Percentiles rank a stretch among this genome's conserved stretches.
Evolutionary conservation across 2,329 filamentous ascomycete genomes (phyloP).

Genomic region (Lachnellula cervina): DNA sequence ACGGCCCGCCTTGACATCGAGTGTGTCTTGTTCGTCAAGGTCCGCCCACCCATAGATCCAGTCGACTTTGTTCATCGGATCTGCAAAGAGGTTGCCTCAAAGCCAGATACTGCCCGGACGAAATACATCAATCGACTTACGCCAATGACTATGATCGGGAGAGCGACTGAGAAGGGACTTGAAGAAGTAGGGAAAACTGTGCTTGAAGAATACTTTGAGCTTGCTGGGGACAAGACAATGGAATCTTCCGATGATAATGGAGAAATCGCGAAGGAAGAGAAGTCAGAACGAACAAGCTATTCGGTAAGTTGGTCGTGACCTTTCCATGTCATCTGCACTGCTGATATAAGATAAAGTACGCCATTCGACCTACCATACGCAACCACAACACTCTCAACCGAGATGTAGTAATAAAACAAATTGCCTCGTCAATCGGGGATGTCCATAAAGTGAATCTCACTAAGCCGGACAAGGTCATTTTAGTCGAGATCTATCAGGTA

Average conservation of each 20-base stretch:
- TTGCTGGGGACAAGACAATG: conserved; percentile 32
- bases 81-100: conserved; percentile 47
- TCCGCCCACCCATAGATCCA: conserved; percentile 50
- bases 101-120: conserved; percentile 42
- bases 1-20: conserved; percentile 53
- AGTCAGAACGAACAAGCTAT: conserved; percentile 10
- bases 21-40: conserved; percentile 60
- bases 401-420: conserved; percentile 63
- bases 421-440: conserved; percentile 46
- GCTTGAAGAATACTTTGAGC: conserved; percentile 55
- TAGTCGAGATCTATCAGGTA: conserved; percentile 79
- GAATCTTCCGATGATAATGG: conserved; percentile 5
- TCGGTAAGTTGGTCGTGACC: conserved; percentile 20
- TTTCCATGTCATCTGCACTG: not conserved
- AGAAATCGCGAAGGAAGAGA: conserved; percentile 1
- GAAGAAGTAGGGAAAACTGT: conserved; percentile 60
- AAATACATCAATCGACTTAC: conserved; percentile 59
- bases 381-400: conserved; percentile 67
- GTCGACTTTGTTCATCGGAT: conserved; percentile 49
- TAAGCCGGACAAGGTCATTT: conserved; percentile 70
- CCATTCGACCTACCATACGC: conserved; percentile 74
- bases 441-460: conserved; percentile 74
- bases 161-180: conserved; percentile 64
- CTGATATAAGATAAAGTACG: conserved; percentile 54
- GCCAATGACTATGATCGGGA: conserved; percentile 50